phyloP scores from a whole-genome alignment of 2,329 filamentous ascomycete species.

The Thielaviopsis euricoi region DNA sequence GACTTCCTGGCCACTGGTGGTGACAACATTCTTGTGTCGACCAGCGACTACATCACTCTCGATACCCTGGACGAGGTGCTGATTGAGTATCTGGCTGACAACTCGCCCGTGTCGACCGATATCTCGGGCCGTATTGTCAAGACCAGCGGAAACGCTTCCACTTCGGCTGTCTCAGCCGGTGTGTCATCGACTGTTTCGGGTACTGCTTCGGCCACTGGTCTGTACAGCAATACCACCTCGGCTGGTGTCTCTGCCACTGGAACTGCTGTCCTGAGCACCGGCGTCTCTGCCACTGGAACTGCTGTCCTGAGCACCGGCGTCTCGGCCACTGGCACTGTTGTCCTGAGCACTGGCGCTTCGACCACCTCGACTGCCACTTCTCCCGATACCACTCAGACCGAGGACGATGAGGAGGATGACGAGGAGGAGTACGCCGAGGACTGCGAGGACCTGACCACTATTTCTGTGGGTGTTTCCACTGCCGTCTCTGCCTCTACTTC shows the following conservation, averaged over 20 bases:
- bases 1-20: conserved; percentile 47
- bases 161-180: neutral
- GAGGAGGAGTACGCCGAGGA: neutral
- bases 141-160: neutral
- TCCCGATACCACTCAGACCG: neutral
- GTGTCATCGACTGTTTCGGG: neutral
- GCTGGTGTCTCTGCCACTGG: neutral
- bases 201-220: neutral
- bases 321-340: neutral
- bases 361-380: neutral
- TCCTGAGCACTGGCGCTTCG: neutral
- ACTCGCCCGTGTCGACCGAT: conserved; percentile 32
- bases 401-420: neutral
- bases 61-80: conserved; percentile 39
- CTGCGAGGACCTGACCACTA: neutral
- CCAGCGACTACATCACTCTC: conserved; percentile 25
- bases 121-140: conserved; percentile 29
- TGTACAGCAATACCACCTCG: neutral
- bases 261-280: neutral
- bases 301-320: neutral
- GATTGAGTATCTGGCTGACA: conserved; percentile 29
- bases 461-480: neutral
- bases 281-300: neutral
- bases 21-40: conserved; percentile 38
- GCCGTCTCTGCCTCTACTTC: neutral